These are phyloP conservation scores for Diaporthe ilicicola DNA, from an alignment of 2,329 filamentous ascomycete genomes.

Conservation along the genomic window DNA sequence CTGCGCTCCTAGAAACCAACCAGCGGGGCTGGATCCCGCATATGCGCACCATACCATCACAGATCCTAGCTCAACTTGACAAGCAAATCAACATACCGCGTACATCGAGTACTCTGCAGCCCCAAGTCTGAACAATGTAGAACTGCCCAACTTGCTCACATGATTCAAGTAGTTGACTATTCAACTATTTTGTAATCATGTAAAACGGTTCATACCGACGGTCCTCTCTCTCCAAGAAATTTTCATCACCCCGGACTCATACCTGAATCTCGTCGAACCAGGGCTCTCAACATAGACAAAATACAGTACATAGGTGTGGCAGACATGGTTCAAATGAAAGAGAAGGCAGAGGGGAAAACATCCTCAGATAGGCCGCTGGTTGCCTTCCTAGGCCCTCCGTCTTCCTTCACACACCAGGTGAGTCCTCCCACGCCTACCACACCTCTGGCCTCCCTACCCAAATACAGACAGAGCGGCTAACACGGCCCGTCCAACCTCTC, in stretches of 20 bases:
- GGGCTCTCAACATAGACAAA: neutral
- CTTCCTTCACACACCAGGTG: constrained; percentile 42
- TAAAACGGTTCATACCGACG: neutral
- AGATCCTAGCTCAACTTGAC: constrained; percentile 6
- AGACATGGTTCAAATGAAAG: constrained; percentile 10
- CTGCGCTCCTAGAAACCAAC: neutral
- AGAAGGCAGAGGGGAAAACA: neutral
- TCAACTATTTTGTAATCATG: neutral
- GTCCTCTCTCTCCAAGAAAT: neutral
- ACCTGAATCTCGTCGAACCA: neutral
- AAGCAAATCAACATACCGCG: neutral
- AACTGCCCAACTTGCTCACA: neutral
- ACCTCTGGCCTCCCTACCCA: neutral
- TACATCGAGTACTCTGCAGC: neutral
- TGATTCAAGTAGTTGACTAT: neutral
- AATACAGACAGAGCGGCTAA: constrained; percentile 1
- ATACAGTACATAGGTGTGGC: neutral
- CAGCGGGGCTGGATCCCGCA: constrained; percentile 5
- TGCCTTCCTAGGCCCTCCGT: constrained; percentile 40
- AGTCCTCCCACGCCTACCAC: constrained; percentile 7
- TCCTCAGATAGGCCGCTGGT: constrained; percentile 31
- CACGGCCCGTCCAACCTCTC: neutral
- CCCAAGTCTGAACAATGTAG: neutral
- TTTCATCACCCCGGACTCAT: neutral
- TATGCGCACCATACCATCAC: neutral